Evolutionary conservation across 306 rosid genomes (phyloP), one percentile per base, ranked within the genome.

Genomic region (Ormosia semicastrata): DNA sequence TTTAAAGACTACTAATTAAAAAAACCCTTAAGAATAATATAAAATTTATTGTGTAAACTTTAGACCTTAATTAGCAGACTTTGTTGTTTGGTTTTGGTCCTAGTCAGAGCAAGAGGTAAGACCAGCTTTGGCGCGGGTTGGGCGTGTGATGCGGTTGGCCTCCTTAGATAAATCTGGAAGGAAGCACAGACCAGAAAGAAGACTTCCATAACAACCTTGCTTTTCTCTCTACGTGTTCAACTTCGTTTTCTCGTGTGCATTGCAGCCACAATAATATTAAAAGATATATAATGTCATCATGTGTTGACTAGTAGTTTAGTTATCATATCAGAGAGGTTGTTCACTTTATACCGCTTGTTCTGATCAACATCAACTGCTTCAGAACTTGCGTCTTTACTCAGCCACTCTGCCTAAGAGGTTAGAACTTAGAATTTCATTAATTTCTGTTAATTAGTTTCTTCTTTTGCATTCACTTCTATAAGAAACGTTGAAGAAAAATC

Each of bases 221-320:
- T 37, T 62, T 8, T 36, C 34, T 2, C 18, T 64, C 12, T 70
- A n/a, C 44, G 67, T 8, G 0, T 24, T 46, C 13, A 43, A 6
- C 71, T 64, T 65, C 18, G 13, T 9, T 15, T 73, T 63, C 75
- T 56, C 36, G 33, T 69, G 33, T 66, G 68, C 7, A 17, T 60
- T 37, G 18, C 73, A 56, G 70, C 76, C 85, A 69, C 65, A 54
- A 63, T 29, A 40, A 17, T 36, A 49, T 8, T 18, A 18, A 34
- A 46, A 46, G 36, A 49, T 41, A 47, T 34, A 44, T 15, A n/a
- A n/a, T 15, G 36, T 1, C 66, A 46, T 80, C 67, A 29, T 67
- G 33, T 33, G 17, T 82, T 72, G 78, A 73, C 86, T 71, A 54
- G 66, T 77, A 43, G 7, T 84, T 41, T 68, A 4, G 58, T 70